Evolutionary conservation across 805 yeast genomes (phyloP).

Genomic region (Candida piceae): DNA sequence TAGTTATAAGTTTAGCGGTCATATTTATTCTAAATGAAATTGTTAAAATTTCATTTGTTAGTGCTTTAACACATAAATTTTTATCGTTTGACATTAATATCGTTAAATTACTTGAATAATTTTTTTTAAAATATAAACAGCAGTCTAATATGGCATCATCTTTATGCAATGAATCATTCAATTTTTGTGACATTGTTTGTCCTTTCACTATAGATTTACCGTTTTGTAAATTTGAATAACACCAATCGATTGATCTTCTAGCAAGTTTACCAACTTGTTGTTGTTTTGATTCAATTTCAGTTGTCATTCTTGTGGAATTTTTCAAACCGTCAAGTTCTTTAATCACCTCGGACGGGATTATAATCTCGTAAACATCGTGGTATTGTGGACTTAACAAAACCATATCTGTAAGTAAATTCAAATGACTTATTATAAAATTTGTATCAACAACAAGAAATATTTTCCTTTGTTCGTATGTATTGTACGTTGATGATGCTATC

Average conservation of each 20-base stretch:
- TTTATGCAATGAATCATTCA: constrained; percentile 42
- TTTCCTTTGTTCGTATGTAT: not conserved
- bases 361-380: constrained; percentile 39
- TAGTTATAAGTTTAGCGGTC: constrained; percentile 40
- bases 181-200: constrained; percentile 53
- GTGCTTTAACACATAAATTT: constrained; percentile 74
- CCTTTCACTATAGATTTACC: constrained; percentile 50
- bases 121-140: constrained; percentile 55
- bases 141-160: constrained; percentile 89
- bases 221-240: constrained; percentile 54
- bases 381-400: constrained; percentile 34
- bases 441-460: constrained; percentile 67
- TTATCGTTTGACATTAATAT: constrained; percentile 77
- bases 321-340: constrained; percentile 84
- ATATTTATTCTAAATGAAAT: constrained; percentile 46
- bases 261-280: no score
- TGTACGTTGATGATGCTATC: no score
- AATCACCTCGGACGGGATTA: constrained; percentile 68
- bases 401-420: constrained; percentile 52
- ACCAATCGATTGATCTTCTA: constrained; percentile 75
- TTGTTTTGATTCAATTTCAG: no score
- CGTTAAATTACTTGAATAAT: constrained; percentile 35
- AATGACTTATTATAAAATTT: constrained; percentile 70
- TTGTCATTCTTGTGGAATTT: constrained; percentile 24
- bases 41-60: constrained; percentile 60